A percentile compares a stretch with the other conserved stretches of the same genome.
phyloP scores from a whole-genome alignment of 2,329 filamentous ascomycete genomes.

The Alternaria hordeiaustralica region DNA sequence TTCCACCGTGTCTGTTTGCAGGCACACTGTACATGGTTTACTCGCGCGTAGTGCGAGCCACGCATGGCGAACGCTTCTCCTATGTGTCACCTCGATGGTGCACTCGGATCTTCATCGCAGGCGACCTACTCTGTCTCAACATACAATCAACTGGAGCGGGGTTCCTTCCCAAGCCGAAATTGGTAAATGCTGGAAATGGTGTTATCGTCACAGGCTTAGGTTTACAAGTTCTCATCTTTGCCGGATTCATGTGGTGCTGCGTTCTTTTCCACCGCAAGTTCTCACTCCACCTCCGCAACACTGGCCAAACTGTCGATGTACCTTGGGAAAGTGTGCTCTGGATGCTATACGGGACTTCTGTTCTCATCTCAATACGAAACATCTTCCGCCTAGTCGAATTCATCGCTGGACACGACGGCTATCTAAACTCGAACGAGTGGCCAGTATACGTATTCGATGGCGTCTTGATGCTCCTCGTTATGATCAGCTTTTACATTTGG shows the following conservation, averaged over 20 bases:
- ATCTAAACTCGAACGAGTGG: slow-evolving; percentile 58
- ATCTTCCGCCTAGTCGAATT: slow-evolving; percentile 58
- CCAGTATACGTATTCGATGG: slow-evolving; percentile 59
- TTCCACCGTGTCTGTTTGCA: slow-evolving; percentile 53
- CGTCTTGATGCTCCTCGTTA: slow-evolving; percentile 49
- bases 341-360: slow-evolving; percentile 46
- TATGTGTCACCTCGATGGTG: slow-evolving; percentile 53
- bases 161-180: slow-evolving; percentile 31
- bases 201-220: slow-evolving; percentile 62
- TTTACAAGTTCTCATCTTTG: slow-evolving; percentile 65
- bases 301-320: slow-evolving; percentile 8
- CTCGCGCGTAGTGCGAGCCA: slow-evolving; percentile 43
- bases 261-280: slow-evolving; percentile 53
- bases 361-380: slow-evolving; percentile 54
- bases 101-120: slow-evolving; percentile 60
- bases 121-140: slow-evolving; percentile 59
- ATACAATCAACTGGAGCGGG: slow-evolving; percentile 57
- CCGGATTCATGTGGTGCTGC: slow-evolving; percentile 59
- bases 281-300: slow-evolving; percentile 25
- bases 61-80: slow-evolving; percentile 49
- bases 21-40: slow-evolving; percentile 55
- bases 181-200: slow-evolving; percentile 3
- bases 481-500: slow-evolving; percentile 15
- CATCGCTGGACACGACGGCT: slow-evolving; percentile 45
- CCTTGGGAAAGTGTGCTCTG: slow-evolving; percentile 42